Evolutionary conservation across 2,329 filamentous ascomycete genomes (phyloP).

Genomic region (Fusarium sp.): DNA sequence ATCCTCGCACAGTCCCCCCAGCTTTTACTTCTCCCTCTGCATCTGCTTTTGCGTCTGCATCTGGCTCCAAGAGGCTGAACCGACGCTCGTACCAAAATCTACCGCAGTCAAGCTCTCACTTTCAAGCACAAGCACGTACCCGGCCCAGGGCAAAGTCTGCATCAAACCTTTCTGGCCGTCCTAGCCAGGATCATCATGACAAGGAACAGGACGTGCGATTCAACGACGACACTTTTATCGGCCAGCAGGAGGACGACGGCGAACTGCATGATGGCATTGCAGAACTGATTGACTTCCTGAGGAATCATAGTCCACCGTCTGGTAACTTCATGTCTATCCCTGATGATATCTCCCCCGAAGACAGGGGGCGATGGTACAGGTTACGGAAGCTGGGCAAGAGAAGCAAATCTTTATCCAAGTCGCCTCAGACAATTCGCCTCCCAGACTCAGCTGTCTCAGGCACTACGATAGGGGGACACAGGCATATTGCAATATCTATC

Average conservation of each 20-base stretch:
- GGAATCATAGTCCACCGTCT: conserved; percentile 61
- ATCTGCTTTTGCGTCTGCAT: conserved; percentile 10
- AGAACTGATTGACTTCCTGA: conserved; percentile 63
- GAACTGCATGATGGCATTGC: conserved; percentile 48
- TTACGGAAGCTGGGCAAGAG: conserved; percentile 57
- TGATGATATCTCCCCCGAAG: conserved; percentile 47
- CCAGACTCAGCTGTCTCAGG: conserved; percentile 69
- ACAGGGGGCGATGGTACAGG: conserved; percentile 57
- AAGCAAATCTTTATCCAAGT: conserved; percentile 52
- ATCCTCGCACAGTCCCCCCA: conserved; percentile 32
- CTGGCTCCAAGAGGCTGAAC: conserved; percentile 9
- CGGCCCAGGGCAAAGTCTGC: conserved; percentile 44
- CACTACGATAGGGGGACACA: conserved; percentile 64
- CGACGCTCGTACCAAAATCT: conserved; percentile 18
- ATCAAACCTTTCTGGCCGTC: conserved; percentile 38
- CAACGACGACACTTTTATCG: conserved; percentile 39
- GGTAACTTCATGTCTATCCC: conserved; percentile 64
- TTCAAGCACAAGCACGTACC: conserved; percentile 23
- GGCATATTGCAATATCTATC: conserved; percentile 72
- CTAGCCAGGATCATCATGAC: conserved; percentile 19
- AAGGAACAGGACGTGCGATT: conserved; percentile 30
- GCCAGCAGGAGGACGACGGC: conserved; percentile 29
- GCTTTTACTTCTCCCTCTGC: conserved; percentile 19
- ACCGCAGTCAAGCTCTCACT: conserved; percentile 5
- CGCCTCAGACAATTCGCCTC: conserved; percentile 54